Conservation (phyloP, 352 stramenopile species). For the Pythium phragmiticola region DNA sequence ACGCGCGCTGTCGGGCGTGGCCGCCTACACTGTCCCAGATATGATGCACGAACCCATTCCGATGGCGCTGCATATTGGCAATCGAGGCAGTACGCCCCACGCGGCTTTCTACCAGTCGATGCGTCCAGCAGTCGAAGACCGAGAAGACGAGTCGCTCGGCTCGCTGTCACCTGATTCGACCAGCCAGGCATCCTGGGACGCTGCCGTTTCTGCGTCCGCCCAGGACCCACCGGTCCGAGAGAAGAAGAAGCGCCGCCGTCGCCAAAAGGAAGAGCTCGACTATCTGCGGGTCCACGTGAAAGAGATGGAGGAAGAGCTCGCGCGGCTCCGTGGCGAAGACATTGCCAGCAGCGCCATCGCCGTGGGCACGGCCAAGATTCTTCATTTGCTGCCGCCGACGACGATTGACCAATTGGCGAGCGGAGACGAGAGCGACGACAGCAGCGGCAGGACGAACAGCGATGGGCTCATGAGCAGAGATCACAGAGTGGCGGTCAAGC, state of each 20-base stretch:
- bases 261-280: slow-evolving; percentile 47
- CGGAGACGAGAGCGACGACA: slow-evolving; percentile 20
- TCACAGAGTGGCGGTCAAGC: too few species aligned
- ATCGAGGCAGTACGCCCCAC: neutral
- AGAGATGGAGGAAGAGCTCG: slow-evolving; percentile 36
- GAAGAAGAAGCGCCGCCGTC: slow-evolving; percentile 26
- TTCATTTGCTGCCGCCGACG: slow-evolving; percentile 15
- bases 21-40: slow-evolving; percentile 1
- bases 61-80: slow-evolving; percentile 4
- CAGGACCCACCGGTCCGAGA: slow-evolving; percentile 11
- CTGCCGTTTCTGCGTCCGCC: neutral
- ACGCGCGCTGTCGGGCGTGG: neutral
- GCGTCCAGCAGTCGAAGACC: neutral
- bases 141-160: slow-evolving; percentile 7
- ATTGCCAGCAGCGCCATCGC: slow-evolving; percentile 24
- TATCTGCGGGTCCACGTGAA: slow-evolving; percentile 33
- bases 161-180: slow-evolving; percentile 8
- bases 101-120: slow-evolving; percentile 17
- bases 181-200: slow-evolving; percentile 8
- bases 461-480: too few species aligned
- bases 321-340: slow-evolving; percentile 25
- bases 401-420: slow-evolving; percentile 15
- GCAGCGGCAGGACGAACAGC: neutral
- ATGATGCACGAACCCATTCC: neutral
- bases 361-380: slow-evolving; percentile 13